Base-by-base conservation (phyloP, 2,329 filamentous ascomycete species). In the Fonsecaea monophora region DNA sequence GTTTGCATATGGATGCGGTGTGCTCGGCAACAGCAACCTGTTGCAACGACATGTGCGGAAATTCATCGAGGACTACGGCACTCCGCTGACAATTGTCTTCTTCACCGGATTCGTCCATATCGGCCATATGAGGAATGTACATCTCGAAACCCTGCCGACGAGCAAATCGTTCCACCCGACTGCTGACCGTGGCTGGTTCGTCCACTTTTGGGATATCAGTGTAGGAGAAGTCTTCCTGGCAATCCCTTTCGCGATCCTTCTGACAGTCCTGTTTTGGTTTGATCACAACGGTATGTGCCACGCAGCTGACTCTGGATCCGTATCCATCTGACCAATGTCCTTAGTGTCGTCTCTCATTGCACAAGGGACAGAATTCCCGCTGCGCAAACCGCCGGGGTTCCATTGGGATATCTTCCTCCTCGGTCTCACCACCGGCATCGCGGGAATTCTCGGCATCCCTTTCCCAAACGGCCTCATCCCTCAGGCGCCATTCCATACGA, bases 61-160 rank as follows among this genome's bases (percentile, higher is more conserved):
- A 70, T 96, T 96, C 73, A 84, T 96, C 70, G 92, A 95, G 76
- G 92, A 96, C 77, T 96, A 96, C 75, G 92, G 92, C 60, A 96
- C 92, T 0, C 92, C 92, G 0, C 81, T 94, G 68, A 92, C 90
- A 0, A 86, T 94, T 62, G 81, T 96, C 67, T 96, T 96, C 82
- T 96, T 96, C 77, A 93, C 92, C 0, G 92, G 92, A 0, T 96
- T 96, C 74, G 90, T 95, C 1, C 91, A 95, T 77, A 87, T 96
- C 69, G 92, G 92, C 7, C 89, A 91, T 73, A 94, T 97, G 91
- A 81, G 80, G n/a, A 79, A 84, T 48, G 85, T 96, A 1, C 76
- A 87, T 21, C 81, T 96, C 9, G 86, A 90, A 68, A 88, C 85
- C 8, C 82, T 97, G 34, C 92, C 92, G 0, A 94, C 89, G 0